phyloP scores from a whole-genome alignment of 1,284 basidiomycete species.

The Xerocomus amazonicus region DNA sequence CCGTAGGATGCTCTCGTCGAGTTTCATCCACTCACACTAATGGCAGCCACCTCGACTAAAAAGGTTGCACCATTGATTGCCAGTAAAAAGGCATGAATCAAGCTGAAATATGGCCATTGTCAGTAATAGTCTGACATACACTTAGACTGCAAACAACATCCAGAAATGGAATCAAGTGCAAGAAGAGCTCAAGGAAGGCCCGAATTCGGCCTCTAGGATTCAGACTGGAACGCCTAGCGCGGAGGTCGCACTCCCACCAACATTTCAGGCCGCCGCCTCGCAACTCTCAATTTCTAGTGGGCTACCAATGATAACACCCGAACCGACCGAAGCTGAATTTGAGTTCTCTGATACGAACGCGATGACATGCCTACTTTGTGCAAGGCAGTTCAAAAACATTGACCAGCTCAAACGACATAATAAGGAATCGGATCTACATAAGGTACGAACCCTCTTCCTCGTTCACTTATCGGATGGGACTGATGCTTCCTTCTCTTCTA shows the following conservation, averaged over 20 bases:
- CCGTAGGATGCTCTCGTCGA: constrained; percentile 8
- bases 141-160: constrained; percentile 82
- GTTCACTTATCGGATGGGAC: constrained; percentile 26
- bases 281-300: constrained; percentile 23
- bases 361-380: constrained; percentile 83
- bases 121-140: not conserved
- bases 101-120: not conserved
- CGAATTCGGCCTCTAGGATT: constrained; percentile 27
- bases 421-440: constrained; percentile 88
- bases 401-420: constrained; percentile 86
- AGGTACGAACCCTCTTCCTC: constrained; percentile 56
- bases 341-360: constrained; percentile 73
- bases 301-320: constrained; percentile 31
- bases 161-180: constrained; percentile 94
- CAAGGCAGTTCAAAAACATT: constrained; percentile 84
- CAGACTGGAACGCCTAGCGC: constrained; percentile 9
- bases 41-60: constrained; percentile 56
- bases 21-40: constrained; percentile 26
- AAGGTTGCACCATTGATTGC: constrained; percentile 81
- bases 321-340: constrained; percentile 52
- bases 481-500: constrained; percentile 19
- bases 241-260: constrained; percentile 6
- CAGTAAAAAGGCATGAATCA: constrained; percentile 78
- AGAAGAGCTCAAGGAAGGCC: constrained; percentile 64
- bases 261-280: constrained; percentile 6